phyloP scores from a whole-genome alignment of 177 flowering plant genomes.

The Vitis hybrid region DNA sequence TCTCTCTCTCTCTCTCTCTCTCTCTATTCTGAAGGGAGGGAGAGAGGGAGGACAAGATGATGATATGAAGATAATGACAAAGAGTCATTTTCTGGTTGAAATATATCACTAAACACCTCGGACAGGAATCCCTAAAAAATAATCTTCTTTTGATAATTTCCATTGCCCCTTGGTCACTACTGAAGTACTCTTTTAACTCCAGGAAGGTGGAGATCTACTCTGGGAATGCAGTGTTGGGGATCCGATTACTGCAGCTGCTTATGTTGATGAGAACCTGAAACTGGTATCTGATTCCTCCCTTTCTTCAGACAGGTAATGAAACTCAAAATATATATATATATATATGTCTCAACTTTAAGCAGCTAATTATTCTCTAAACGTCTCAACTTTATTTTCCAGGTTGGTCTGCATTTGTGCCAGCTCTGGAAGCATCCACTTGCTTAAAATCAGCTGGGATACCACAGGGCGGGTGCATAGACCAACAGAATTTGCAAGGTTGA shows the following conservation, averaged over 20 bases:
- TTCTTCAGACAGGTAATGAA: slow-evolving; percentile 60
- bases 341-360: no score
- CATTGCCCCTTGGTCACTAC: background rate
- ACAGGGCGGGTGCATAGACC: slow-evolving; percentile 25
- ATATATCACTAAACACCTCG: background rate
- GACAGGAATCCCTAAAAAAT: background rate
- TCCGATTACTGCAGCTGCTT: slow-evolving; percentile 87
- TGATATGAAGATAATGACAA: no score
- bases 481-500: slow-evolving; percentile 53
- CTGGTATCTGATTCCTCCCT: slow-evolving; percentile 36
- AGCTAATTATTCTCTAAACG: no score
- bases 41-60: no score
- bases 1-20: no score
- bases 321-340: no score
- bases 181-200: slow-evolving; percentile 4
- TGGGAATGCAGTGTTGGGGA: slow-evolving; percentile 74
- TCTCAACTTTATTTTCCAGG: slow-evolving; percentile 36
- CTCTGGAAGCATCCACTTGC: slow-evolving; percentile 64
- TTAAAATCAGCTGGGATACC: slow-evolving; percentile 33
- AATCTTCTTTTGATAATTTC: background rate
- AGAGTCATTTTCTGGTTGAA: background rate
- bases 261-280: slow-evolving; percentile 68
- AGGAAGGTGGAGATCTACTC: slow-evolving; percentile 69
- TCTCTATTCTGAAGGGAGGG: no score
- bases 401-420: slow-evolving; percentile 77